Evolutionary conservation across 2,329 filamentous ascomycete genomes (phyloP), one percentile per base, ranked within the genome.

Genomic region (Fusarium oligoseptatum): DNA sequence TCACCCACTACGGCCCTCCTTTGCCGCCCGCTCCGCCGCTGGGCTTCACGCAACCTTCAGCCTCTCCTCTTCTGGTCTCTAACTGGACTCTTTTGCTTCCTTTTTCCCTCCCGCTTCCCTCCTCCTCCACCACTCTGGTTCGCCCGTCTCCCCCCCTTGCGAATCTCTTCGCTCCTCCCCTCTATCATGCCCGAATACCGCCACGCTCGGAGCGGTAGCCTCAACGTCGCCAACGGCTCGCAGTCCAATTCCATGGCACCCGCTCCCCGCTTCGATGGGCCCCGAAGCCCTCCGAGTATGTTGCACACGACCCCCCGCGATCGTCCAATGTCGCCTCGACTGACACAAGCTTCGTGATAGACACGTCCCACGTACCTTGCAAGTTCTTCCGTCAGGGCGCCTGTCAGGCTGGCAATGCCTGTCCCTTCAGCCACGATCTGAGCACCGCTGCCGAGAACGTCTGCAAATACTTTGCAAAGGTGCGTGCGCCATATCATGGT

Each of bases 401-500:
- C 80, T 99, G 97, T 84, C 96, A 98, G 88, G 97, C 97, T 67
- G 97, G 97, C 78, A 94, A 94, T 82, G 95, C 95, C 76, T 99
- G 97, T 86, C 97, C 97, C 45, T 99, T 98, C 85, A 94, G 95
- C 79, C 97, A 99, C 85, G 96, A 97, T 74, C 92, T 97, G 74
- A 94, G 97, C 81, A 90, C 92, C 34, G 91, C 95, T 45, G 90
- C 93, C 61, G 95, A 98, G 82, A 95, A 94, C 72, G 92, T 97
- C 75, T 99, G 97, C 92, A 99, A 98, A 85, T 99, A 98, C 86
- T 99, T 98, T 83, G 94, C 95, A 81, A 99, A 98, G 92, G 95
- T 97, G 87, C 79, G 86, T 82, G 75, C 74, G 75, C 73, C 64
- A 68, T 70, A 73, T 73, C 73, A 66, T 70, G 65, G 65, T 68